Evolutionary conservation across 1,139 yeast species (phyloP), one percentile per base, ranked within the genome.

Genomic region (Trichomonascaceae sp.): DNA sequence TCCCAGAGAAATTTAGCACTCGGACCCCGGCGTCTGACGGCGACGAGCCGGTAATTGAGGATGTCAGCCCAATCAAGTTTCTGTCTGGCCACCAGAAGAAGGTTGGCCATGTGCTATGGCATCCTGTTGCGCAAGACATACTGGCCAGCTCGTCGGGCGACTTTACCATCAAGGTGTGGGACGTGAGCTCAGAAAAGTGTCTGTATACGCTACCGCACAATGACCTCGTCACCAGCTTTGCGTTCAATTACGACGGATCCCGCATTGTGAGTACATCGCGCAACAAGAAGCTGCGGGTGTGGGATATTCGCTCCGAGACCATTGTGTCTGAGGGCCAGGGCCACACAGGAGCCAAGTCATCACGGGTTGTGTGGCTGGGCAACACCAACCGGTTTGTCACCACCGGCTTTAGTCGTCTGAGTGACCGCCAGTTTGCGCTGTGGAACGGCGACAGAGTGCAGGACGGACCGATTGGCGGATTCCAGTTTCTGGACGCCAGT

Each of bases 371-470:
- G 9, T 89, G 98, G 97, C 61, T 85, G 43, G 96, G 97, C 22
- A 74, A 81, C 48, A 65, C 80, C 32, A 81, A 87, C 50, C 70
- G 96, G 48, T 60, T 89, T 25, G 78, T 78, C 36, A 87, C 98
- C 25, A 87, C 98, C n/a, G 99, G 99, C 1, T 89, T 89, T 54
- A 84, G 93, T 28, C 74, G 80, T 52, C 69, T 81, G 47, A 81
- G 94, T 29, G 97, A 87, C 54, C 85, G 99, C 56, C 97, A 89
- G 60, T 66, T 87, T 43, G 98, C 92, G 44, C 67, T 89, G 38
- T 89, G 98, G 97, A 87, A 89, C 50, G 66, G 84, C 22, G 65
- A 67, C 28, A 72, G 79, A 46, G 64, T 92, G 37, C 75, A 64
- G 3, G 65, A 69, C 33, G 97, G 97, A 17, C 87, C 95, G 33